Evolutionary conservation across 2,329 filamentous ascomycete species (phyloP), one percentile per base, ranked within the genome.

Genomic region (Tolypocladium album): DNA sequence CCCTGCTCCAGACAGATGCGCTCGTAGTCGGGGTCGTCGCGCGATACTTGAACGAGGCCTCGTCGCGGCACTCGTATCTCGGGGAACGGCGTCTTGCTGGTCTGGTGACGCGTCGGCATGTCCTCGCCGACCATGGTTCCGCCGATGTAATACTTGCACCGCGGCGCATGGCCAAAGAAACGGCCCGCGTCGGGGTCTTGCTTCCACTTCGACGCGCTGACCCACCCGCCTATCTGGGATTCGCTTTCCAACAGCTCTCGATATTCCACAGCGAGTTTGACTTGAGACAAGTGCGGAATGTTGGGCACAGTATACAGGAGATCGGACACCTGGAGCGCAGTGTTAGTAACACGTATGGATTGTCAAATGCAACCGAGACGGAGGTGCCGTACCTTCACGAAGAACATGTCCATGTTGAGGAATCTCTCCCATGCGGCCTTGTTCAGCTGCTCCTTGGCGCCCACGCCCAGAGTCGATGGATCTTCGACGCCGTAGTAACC

Each of bases 341-440:
- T 24, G 39, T 59, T 34, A 45, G 38, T 40, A 36, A 40, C 6
- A 20, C 13, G 8, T 12, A 3, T 22, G 12, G 4, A 38, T n/a
- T 36, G 31, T 5, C 20, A 13, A n/a, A 34, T 34, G 47, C 5
- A 15, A 55, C 22, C 17, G 2, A 15, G 34, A 6, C 15, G 9
- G 13, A 53, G 24, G 7, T 11, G 39, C 62, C 76, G 63, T 72
- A 87, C 83, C 77, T 86, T 87, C 63, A 88, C 81, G 66, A 88
- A 87, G 69, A 88, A 88, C 78, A 87, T 78, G 64, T 87, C 81
- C 67, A 82, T 80, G 22, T 78, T 77, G 61, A 78, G 71, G 69
- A 87, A 86, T 65, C 76, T 77, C 59, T 81, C 75, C 72, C 77
- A 78, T 17, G 82, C 80, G 52, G 80, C 78, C 36, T 72, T 68